Percentiles rank a stretch among this genome's conserved stretches.
Evolutionary conservation across 495 filamentous ascomycete species (phyloP).

Genomic region (Tuber magnatum): DNA sequence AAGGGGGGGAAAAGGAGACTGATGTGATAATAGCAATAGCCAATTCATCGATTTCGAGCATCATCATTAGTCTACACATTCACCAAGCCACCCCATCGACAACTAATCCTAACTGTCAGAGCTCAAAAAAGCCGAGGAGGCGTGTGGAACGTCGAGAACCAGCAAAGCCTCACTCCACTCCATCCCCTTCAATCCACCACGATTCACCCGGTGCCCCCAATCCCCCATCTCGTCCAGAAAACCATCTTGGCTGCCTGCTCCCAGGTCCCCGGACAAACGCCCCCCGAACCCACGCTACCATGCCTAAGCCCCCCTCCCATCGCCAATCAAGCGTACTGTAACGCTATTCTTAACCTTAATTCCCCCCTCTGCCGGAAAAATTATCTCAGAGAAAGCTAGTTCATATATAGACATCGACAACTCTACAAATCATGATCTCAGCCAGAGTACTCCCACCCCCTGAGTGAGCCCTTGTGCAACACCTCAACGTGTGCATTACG

Average conservation of each 20-base stretch:
- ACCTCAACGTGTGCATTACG: not conserved
- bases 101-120: not conserved
- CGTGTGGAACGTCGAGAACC: not conserved
- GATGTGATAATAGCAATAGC: too few species aligned
- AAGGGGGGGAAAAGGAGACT: not conserved
- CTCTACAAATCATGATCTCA: not conserved
- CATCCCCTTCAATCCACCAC: not conserved
- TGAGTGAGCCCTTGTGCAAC: not conserved
- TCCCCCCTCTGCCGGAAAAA: conserved; percentile 6
- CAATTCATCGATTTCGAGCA: not conserved
- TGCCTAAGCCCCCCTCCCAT: not conserved
- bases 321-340: not conserved
- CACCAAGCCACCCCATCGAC: not conserved
- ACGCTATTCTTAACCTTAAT: conserved; percentile 17
- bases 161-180: not conserved
- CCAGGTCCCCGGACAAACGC: not conserved
- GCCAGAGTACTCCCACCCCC: not conserved
- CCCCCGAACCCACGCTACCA: not conserved
- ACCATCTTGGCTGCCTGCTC: not conserved
- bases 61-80: not conserved
- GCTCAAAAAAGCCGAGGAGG: not conserved
- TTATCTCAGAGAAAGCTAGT: conserved; percentile 12
- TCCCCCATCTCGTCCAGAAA: not conserved
- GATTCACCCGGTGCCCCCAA: not conserved
- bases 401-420: conserved; percentile 4